Percentiles rank a stretch among this genome's conserved stretches.
These are phyloP conservation scores for Articulospora tetracladia DNA, from an alignment of 495 filamentous ascomycete species.

Conservation along the genomic window DNA sequence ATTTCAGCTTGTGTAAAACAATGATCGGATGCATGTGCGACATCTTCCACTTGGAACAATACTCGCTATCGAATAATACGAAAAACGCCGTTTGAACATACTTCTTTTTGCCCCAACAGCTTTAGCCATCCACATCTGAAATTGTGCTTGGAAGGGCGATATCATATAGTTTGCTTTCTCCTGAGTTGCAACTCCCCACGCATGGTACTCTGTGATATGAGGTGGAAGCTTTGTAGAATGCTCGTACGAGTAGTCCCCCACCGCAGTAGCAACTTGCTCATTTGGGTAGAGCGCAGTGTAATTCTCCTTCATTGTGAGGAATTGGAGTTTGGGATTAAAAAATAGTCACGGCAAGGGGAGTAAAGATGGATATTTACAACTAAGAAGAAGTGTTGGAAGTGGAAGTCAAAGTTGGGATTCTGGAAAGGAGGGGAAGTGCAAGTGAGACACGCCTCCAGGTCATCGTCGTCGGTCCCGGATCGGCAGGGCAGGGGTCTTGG, in stretches of 20 bases:
- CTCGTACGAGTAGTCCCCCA: conserved; percentile 27
- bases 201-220: conserved; percentile 28
- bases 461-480: background rate
- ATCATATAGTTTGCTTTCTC: conserved; percentile 31
- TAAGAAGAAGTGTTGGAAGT: background rate
- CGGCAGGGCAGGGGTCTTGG: background rate
- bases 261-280: conserved; percentile 23
- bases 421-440: background rate
- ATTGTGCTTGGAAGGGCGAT: conserved; percentile 30
- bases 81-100: conserved; percentile 10
- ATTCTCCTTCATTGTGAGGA: conserved; percentile 30
- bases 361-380: background rate
- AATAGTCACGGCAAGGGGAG: background rate
- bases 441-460: background rate
- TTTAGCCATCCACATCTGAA: conserved; percentile 28
- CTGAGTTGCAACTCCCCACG: conserved; percentile 21
- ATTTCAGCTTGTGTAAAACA: background rate
- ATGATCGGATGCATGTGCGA: too few relatives aligned
- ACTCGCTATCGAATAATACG: too few relatives aligned
- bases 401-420: background rate
- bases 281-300: conserved; percentile 30
- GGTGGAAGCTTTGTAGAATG: conserved; percentile 27
- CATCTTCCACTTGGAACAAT: too few relatives aligned
- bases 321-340: background rate
- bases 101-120: conserved; percentile 32